phyloP scores from a whole-genome alignment of 176 grass and related monocot species.

The Dendrocalamus sinicus region DNA sequence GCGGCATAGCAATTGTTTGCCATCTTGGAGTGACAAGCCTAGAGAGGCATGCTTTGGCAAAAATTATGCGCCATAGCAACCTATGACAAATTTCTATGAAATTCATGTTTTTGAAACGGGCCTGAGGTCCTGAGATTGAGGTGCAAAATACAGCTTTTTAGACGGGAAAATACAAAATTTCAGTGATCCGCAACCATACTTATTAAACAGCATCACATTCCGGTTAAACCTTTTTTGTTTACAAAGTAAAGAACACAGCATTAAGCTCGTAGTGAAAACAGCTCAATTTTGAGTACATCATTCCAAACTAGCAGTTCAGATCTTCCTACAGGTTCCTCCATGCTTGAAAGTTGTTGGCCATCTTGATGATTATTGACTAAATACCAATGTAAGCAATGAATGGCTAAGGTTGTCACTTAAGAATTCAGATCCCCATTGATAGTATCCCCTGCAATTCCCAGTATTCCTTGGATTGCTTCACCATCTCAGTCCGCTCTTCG shows the following conservation, averaged over 20 bases:
- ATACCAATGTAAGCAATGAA: no score
- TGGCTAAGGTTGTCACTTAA: no score
- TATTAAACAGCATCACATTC: not conserved
- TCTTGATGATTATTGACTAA: conserved; percentile 34
- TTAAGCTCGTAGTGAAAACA: not conserved
- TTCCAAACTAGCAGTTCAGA: conserved; percentile 24
- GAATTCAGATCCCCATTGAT: no score
- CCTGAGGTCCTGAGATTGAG: not conserved
- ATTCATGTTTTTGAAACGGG: not conserved
- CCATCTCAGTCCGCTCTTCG: no score
- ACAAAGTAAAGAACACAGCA: not conserved
- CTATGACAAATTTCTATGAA: not conserved
- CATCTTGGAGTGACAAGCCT: not conserved
- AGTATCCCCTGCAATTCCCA: no score
- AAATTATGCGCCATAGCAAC: not conserved
- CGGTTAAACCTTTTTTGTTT: not conserved
- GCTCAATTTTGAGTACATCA: not conserved
- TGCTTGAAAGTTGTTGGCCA: not conserved
- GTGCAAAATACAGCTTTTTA: not conserved
- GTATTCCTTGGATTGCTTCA: no score
- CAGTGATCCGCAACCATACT: not conserved
- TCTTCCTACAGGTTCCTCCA: conserved; percentile 1
- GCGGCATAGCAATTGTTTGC: no score
- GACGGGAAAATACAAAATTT: no score
- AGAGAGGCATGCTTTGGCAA: not conserved